Evolutionary conservation across 768 basidiomycete genomes (phyloP), one percentile per base, ranked within the genome.

Genomic region (Phylloporus sp.): DNA sequence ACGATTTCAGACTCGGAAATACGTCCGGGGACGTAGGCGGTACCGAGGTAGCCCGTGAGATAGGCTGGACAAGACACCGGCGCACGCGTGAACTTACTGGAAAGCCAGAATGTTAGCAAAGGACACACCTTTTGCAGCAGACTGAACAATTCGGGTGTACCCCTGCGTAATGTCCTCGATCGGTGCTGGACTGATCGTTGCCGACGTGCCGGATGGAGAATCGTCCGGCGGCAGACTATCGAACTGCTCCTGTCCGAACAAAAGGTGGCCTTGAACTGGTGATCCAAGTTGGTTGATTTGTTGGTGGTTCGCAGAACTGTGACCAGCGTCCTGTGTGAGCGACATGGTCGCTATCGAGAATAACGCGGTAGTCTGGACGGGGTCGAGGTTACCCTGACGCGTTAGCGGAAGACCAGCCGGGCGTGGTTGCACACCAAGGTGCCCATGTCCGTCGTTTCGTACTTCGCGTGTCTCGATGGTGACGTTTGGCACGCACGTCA

Each of bases 41-140:
- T 56, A 10, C 64, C 58, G 6, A 65, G 49, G 32, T 54, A 58
- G 17, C 64, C 54, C 1, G 40, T 41, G 1, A 61, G 49, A 40
- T 11, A 27, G 2, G 26, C 31, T 32, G 15, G 31, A 32, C 31
- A 96, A 98, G 21, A 97, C 80, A 10, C 96, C 96, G 9, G 93
- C 94, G 4, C n/a, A n/a, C n/a, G n/a, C n/a, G n/a, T n/a, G 11
- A n/a, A 11, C 2, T 6, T 17, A n/a, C 14, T 11, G 0, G 6
- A 11, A 29, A 23, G 15, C 9, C 8, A 6, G 11, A 48, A n/a
- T n/a, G n/a, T n/a, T n/a, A n/a, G n/a, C 14, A 9, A 11, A 3
- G 10, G 33, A 52, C 55, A 9, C 18, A 64, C 52, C 3, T 53
- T 63, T 60, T 2, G 53, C 14, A 8, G 15, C 48, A 6, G 63